These are phyloP conservation scores for Boechera divaricarpa DNA, from an alignment of 345 rosid species.

Conservation along the genomic window DNA sequence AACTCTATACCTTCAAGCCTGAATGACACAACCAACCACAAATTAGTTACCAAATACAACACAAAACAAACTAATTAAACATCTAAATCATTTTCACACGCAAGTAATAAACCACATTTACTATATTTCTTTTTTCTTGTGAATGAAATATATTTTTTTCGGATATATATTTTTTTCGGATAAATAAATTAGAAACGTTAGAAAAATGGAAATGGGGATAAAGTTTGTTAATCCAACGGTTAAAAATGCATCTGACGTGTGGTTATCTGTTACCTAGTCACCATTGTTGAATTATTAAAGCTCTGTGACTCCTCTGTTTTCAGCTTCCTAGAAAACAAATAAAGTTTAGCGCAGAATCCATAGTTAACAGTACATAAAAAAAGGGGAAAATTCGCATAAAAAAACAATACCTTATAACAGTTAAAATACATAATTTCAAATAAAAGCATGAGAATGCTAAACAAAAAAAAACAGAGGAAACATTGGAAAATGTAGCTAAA, in stretches of 20 bases:
- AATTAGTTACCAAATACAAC: not conserved
- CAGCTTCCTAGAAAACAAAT: slow-evolving; percentile 4
- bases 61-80: not conserved
- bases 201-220: no score
- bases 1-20: slow-evolving; percentile 14
- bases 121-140: no score
- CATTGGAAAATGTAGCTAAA: not conserved
- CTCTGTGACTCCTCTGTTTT: slow-evolving; percentile 36
- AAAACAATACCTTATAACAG: no score
- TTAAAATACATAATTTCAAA: no score
- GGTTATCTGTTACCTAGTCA: slow-evolving; percentile 1
- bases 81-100: not conserved
- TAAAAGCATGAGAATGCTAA: no score
- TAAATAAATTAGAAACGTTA: no score
- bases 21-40: slow-evolving; percentile 29
- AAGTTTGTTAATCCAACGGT: slow-evolving; percentile 7
- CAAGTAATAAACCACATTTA: not conserved
- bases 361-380: not conserved
- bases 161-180: no score
- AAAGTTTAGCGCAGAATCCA: not conserved
- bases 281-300: slow-evolving; percentile 18
- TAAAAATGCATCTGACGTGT: not conserved
- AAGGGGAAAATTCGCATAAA: not conserved
- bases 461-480: not conserved
- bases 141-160: no score